Base-by-base conservation (phyloP, 2,329 filamentous ascomycete species). In the Bisporella sp. region DNA sequence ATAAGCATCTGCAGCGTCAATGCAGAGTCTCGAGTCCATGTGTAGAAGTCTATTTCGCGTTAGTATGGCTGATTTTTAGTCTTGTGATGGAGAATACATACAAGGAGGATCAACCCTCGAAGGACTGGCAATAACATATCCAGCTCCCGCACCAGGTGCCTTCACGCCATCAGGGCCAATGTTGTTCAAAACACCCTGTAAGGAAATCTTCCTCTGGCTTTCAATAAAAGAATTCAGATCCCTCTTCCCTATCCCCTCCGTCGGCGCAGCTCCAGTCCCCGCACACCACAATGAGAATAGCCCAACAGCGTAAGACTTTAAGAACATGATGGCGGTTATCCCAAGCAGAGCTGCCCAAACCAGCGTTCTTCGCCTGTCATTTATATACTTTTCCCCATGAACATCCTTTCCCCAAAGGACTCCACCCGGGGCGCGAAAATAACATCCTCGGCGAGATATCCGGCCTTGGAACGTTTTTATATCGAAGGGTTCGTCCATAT, bases 11-110 rank as follows among this genome's bases (percentile, higher is more conserved):
- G 89, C 68, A 86, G 77, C 3, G 82, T 81, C 30, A 92, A 73
- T n/a, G 82, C 84, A 9, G 84, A 77, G 64, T 91, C 87, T 61
- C 87, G 72, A 2, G 81, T 88, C 87, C 87, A 91, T 1, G 84
- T 89, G 62, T 81, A 90, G 63, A 78, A 89, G 66, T 91, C 84
- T 88, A 45, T 21, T 32, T 6, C 11, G 7, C 6, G 46, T 59
- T 39, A 61, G 53, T 29, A 35, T 33, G 6, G 5, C 2, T 29
- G 7, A 5, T 21, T 40, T 33, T 5, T 42, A 32, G 7, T 31
- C 41, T n/a, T 32, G 4, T 41, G 28, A 12, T 12, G 5, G 41
- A 31, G 6, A 9, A 29, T 13, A 65, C 71, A 62, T 59, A 79
- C 77, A 82, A 57, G 80, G 67, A 1, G 78, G 78, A 57, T 75